Conservation (phyloP, 75 land plant species). For the Pseudotsuga menziesii region DNA sequence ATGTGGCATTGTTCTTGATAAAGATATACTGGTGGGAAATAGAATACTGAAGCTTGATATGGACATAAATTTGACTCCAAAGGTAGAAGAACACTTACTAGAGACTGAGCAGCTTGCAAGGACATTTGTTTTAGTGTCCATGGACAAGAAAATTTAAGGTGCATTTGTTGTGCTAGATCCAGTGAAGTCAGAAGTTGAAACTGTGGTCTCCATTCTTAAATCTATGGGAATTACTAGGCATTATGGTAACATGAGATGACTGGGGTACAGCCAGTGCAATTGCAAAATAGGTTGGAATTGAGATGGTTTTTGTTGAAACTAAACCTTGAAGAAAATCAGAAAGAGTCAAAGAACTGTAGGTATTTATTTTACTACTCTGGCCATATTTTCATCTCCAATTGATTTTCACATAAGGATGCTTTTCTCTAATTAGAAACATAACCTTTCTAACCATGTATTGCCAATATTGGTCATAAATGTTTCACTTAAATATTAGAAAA, state of each 20-base stretch:
- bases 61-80: too few species aligned
- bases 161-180: conserved; percentile 63
- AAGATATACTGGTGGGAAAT: too few species aligned
- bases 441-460: too few species aligned
- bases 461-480: too few species aligned
- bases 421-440: too few species aligned
- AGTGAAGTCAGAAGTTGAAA: too few species aligned
- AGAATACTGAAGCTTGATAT: conserved; percentile 44
- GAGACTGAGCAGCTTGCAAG: conserved; percentile 49
- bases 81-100: conserved; percentile 32
- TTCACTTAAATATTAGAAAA: too few species aligned
- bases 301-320: too few species aligned
- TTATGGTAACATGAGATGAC: conserved; percentile 92
- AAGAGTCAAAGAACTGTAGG: conserved; percentile 62
- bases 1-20: too few species aligned
- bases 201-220: conserved; percentile 53
- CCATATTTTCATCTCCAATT: too few species aligned
- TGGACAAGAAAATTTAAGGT: conserved; percentile 48
- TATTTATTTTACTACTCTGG: too few species aligned
- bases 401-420: too few species aligned
- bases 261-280: conserved; percentile 72
- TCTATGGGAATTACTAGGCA: conserved; percentile 59
- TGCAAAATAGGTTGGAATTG: conserved; percentile 74
- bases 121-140: conserved; percentile 61
- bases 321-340: conserved; percentile 75